These are phyloP conservation scores for Pascua sp. DNA, from an alignment of 1,284 basidiomycete genomes.

Conservation along the genomic window DNA sequence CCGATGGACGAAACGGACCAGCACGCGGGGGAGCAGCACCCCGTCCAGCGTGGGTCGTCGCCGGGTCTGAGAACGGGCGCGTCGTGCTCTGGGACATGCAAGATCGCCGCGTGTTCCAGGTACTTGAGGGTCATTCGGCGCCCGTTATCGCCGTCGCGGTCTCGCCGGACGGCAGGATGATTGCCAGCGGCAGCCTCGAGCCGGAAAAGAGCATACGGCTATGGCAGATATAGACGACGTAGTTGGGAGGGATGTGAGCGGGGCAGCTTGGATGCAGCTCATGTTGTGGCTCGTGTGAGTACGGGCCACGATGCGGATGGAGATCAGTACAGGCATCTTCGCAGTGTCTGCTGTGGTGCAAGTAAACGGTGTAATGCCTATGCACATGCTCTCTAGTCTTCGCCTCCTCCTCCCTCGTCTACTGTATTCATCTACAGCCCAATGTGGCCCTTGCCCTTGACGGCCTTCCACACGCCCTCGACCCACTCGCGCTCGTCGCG, in stretches of 20 bases:
- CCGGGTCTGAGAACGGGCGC: constrained; percentile 86
- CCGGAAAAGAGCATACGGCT: constrained; percentile 14
- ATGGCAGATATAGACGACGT: constrained; percentile 1
- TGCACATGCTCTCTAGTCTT: no score
- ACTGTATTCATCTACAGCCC: constrained; percentile 10
- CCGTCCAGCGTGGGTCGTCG: constrained; percentile 60
- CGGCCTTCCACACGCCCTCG: constrained; percentile 45
- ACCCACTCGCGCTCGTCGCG: constrained; percentile 45
- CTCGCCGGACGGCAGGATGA: constrained; percentile 10
- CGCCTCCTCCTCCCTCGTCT: not conserved
- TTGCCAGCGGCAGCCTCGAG: constrained; percentile 19
- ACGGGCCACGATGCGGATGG: not conserved
- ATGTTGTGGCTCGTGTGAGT: not conserved
- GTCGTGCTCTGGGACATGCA: constrained; percentile 90
- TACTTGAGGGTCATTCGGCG: constrained; percentile 57
- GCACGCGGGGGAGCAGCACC: no score
- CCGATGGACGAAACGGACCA: no score
- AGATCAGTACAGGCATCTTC: not conserved
- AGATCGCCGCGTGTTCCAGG: constrained; percentile 67
- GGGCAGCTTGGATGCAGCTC: no score
- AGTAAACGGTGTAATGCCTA: not conserved
- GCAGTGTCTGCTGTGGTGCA: not conserved
- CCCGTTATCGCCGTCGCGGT: constrained; percentile 46
- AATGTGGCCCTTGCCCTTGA: constrained; percentile 35
- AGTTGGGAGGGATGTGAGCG: no score